Conservation (phyloP, 2,329 filamentous ascomycete species). For the Paecilomyces niveus region DNA sequence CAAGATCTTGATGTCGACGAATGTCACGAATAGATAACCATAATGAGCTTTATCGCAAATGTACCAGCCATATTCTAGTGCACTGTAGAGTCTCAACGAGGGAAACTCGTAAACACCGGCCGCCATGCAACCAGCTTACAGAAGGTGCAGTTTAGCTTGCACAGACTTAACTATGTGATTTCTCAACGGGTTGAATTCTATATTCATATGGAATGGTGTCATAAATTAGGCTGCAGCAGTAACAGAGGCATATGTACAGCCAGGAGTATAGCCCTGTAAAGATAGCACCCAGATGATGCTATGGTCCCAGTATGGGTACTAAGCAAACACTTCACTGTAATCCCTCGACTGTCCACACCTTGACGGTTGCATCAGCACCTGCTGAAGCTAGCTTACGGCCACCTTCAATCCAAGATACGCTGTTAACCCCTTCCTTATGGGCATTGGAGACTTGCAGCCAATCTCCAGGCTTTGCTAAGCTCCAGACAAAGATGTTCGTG, state of each 20-base stretch:
- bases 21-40: background rate
- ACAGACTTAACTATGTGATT: background rate
- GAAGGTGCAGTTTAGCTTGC: background rate
- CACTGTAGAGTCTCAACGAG: too few relatives aligned
- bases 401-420: conserved; percentile 69
- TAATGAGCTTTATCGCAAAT: too few relatives aligned
- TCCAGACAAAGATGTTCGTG: conserved; percentile 91
- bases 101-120: too few relatives aligned
- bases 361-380: conserved; percentile 83
- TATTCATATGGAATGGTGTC: background rate
- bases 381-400: conserved; percentile 64
- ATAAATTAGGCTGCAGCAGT: background rate
- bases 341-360: conserved; percentile 71
- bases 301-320: background rate
- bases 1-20: background rate
- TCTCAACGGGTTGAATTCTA: background rate
- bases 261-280: background rate
- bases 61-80: too few relatives aligned
- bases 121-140: too few relatives aligned
- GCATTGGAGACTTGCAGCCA: conserved; percentile 79
- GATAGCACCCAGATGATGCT: background rate
- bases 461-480: conserved; percentile 71
- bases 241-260: background rate
- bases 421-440: conserved; percentile 92
- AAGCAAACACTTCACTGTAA: background rate